These are phyloP conservation scores for Triadica sebifera DNA, from an alignment of 345 rosid species.

Conservation along the genomic window DNA sequence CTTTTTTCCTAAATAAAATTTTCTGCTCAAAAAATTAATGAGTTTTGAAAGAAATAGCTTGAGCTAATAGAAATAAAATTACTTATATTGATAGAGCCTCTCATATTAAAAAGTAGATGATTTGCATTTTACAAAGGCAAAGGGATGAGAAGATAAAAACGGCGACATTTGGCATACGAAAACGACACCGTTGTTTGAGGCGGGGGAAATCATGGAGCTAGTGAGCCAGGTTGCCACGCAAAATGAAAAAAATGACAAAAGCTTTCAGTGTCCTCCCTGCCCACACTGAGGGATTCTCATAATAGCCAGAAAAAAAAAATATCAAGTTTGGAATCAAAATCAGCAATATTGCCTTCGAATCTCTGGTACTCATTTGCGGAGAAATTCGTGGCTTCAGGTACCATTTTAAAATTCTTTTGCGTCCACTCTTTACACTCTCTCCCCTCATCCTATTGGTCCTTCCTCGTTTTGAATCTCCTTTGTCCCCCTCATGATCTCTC, in stretches of 20 bases:
- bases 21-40: too few relatives aligned
- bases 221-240: neutral
- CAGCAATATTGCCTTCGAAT: slow-evolving; percentile 17
- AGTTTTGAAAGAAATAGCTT: too few relatives aligned
- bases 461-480: neutral
- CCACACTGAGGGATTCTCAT: neutral
- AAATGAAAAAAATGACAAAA: slow-evolving; percentile 12
- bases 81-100: too few relatives aligned
- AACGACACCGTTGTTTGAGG: neutral
- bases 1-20: too few relatives aligned
- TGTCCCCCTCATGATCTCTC: neutral
- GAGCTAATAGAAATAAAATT: too few relatives aligned
- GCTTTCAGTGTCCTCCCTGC: slow-evolving; percentile 1
- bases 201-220: neutral
- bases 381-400: slow-evolving; percentile 51
- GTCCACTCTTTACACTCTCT: neutral
- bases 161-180: neutral
- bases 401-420: slow-evolving; percentile 26
- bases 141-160: neutral
- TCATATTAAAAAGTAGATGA: too few relatives aligned
- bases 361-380: slow-evolving; percentile 47
- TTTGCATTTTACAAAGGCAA: too few relatives aligned
- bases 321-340: neutral
- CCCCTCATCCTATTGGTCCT: neutral
- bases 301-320: neutral